Percentiles rank a stretch among this genome's conserved stretches.
Conservation (phyloP, 2,329 filamentous ascomycete genomes). For the Fusarium sp. region DNA sequence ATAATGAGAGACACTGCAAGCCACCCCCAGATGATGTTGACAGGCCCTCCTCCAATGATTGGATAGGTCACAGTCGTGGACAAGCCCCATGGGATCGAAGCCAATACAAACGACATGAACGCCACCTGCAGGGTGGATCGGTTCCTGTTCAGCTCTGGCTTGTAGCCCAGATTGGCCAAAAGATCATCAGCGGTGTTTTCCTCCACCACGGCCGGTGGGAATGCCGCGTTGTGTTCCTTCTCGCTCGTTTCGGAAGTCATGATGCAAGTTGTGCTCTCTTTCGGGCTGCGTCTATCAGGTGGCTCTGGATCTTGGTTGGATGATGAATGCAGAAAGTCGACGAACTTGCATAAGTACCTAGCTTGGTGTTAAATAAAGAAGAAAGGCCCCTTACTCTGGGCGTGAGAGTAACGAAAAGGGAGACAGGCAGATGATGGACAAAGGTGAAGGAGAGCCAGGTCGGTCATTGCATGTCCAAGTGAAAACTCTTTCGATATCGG, state of each 20-base stretch:
- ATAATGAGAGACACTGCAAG: slow-evolving; percentile 18
- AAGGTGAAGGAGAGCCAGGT: not conserved
- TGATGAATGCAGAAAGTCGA: not conserved
- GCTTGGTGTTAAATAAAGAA: not conserved
- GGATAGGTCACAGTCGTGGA: slow-evolving; percentile 6
- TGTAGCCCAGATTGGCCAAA: slow-evolving; percentile 7
- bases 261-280: not conserved
- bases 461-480: not conserved
- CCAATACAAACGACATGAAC: slow-evolving; percentile 23
- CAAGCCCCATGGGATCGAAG: slow-evolving; percentile 16
- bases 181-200: not conserved
- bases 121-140: slow-evolving; percentile 20
- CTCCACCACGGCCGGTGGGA: not conserved
- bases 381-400: not conserved
- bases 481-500: not conserved
- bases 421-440: not conserved
- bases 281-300: not conserved
- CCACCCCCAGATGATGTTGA: slow-evolving; percentile 23
- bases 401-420: not conserved
- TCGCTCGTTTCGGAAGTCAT: not conserved
- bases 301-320: not conserved
- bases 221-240: not conserved
- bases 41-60: slow-evolving; percentile 11
- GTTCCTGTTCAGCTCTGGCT: slow-evolving; percentile 10
- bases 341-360: not conserved